Base-by-base conservation (phyloP, 2,329 filamentous ascomycete species). In the Furcasterigmium furcatum region DNA sequence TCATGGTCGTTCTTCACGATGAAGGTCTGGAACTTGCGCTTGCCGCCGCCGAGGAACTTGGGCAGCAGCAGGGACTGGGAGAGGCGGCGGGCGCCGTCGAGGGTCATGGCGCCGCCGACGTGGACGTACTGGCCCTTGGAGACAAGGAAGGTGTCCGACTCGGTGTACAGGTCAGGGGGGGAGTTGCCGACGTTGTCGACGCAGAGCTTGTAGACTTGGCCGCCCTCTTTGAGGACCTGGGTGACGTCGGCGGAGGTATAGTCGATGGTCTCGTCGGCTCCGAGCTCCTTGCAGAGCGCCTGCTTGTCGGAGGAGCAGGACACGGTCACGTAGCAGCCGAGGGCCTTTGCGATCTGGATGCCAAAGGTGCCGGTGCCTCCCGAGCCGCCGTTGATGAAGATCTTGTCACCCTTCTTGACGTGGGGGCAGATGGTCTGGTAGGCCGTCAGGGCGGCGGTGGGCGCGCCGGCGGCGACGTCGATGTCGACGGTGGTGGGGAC, bases 331-430 rank as follows among this genome's bases (percentile, higher is more conserved):
- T 77, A 69, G 45, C 78, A 83, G 1, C 82, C 83, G 4, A 82
- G 53, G 0, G 69, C 64, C 55, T 87, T 87, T 8, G 80, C 83
- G 20, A 87, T 73, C 56, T 87, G 84, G 39, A 87, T 79, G 0
- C 71, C 76, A 48, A 74, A 84, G 0, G 75, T 71, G 2, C 84
- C 84, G 2, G 73, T 75, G 1, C 84, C 84, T 2, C 84, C 84
- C 0, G 76, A 80, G 0, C 82, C 81, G 6, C 81, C 82, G 48
- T 86, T 86, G 58, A 87, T 76, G 48, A 87, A 81, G 12, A 87
- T 69, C 53, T 71, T 76, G 43, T 77, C 71, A n/a, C 79, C 79
- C 4, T 61, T 49, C 42, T 70, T 68, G 46, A 77, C 70, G 46
- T 73, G 62, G 3, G 68, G 69, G 35, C 76, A 60, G 24, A 79